Conservation (phyloP, 257 asterid genomes). For the Solanum virginianum region DNA sequence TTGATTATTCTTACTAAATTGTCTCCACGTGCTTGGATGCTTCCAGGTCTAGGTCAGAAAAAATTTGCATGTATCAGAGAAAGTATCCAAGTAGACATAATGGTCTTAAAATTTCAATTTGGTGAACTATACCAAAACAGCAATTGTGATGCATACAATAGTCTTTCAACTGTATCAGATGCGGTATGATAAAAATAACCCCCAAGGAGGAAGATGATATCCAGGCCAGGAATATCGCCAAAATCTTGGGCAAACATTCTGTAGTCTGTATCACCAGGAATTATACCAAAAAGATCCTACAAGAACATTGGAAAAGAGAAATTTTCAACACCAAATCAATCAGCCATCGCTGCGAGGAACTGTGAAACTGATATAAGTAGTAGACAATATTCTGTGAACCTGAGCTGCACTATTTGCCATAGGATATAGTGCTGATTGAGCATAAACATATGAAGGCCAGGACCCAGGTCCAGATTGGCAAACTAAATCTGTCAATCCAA, state of each 20-base stretch:
- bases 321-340: neutral
- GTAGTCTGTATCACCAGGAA: slow-evolving; percentile 98
- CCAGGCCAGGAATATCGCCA: slow-evolving; percentile 97
- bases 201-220: slow-evolving; percentile 90
- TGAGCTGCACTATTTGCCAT: slow-evolving; percentile 99
- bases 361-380: neutral
- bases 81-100: slow-evolving; percentile 3
- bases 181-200: slow-evolving; percentile 95
- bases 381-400: slow-evolving; percentile 29
- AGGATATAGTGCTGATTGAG: slow-evolving; percentile 81
- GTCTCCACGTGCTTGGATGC: slow-evolving; percentile 99
- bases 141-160: slow-evolving; percentile 76
- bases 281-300: slow-evolving; percentile 83
- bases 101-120: slow-evolving; percentile 8
- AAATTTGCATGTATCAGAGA: slow-evolving; percentile 13
- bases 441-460: slow-evolving; percentile 86
- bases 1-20: slow-evolving; percentile 61
- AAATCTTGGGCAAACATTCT: slow-evolving; percentile 83
- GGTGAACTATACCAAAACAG: slow-evolving; percentile 41
- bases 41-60: slow-evolving; percentile 68
- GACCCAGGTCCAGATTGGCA: slow-evolving; percentile 99
- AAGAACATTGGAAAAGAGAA: slow-evolving; percentile 7
- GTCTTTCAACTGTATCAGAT: slow-evolving; percentile 94
- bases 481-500: slow-evolving; percentile 59
- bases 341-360: neutral